Percentiles rank a stretch among this genome's conserved stretches.
phyloP scores from a whole-genome alignment of 345 rosid genomes.

The Turnera subulata region DNA sequence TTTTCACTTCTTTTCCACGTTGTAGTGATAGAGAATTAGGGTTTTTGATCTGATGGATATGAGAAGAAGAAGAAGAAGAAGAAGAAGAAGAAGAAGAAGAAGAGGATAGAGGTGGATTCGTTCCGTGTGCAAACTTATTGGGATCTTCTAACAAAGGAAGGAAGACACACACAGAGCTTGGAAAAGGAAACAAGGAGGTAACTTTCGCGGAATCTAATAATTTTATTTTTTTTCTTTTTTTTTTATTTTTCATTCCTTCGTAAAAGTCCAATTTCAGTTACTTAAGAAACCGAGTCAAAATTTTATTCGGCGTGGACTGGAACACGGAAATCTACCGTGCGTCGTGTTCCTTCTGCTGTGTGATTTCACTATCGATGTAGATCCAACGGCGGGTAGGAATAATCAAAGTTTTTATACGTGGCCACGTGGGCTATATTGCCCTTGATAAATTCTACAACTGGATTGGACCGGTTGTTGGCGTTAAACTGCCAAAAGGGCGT shows the following conservation, averaged over 20 bases:
- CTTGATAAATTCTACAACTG: too few relatives aligned
- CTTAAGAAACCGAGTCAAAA: background rate
- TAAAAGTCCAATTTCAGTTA: background rate
- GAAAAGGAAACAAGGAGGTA: background rate
- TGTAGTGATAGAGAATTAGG: background rate
- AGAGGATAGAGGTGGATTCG: background rate
- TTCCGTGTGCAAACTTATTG: background rate
- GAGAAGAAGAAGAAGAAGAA: too few relatives aligned
- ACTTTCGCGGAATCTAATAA: conserved; percentile 30
- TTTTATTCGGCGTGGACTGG: background rate
- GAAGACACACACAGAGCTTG: conserved; percentile 5
- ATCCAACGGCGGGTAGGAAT: too few relatives aligned
- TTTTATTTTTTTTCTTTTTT: too few relatives aligned
- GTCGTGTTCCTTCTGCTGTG: background rate
- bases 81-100: too few relatives aligned
- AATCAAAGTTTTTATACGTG: too few relatives aligned
- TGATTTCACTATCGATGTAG: too few relatives aligned
- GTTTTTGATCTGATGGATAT: background rate
- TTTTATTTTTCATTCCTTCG: background rate
- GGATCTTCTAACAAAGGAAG: conserved; percentile 16
- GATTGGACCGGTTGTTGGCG: too few relatives aligned
- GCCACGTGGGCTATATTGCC: too few relatives aligned
- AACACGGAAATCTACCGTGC: background rate
- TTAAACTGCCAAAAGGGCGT: too few relatives aligned
- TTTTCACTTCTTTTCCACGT: too few relatives aligned